Base-by-base conservation (phyloP, 1,284 basidiomycete genomes). In the Microbotryum scabiosae region DNA sequence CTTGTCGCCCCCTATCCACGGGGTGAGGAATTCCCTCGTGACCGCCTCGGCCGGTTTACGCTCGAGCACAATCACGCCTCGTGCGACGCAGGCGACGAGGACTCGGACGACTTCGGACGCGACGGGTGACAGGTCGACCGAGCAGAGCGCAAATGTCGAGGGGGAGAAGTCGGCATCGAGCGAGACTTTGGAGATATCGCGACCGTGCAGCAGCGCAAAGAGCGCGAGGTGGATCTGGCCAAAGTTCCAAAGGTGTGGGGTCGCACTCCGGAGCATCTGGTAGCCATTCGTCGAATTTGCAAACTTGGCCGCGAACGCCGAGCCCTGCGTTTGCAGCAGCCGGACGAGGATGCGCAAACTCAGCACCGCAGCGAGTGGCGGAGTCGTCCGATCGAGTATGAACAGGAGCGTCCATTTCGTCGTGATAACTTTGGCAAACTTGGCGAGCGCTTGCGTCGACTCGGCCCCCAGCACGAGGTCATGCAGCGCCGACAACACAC, bases 321-420 rank as follows among this genome's bases (percentile, higher is more conserved):
- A 21, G 2, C 62, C 56, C 20, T 64, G 62, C 5, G 62, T 51
- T 30, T 61, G 62, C 10, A 64, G 52, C 5, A 64, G 52, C 16
- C 62, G 54, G 28, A 61, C 62, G 23, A 64, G 56, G 53, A 64
- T 61, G 6, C 62, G 62, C 1, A 58, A 25, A 41, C 47, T 41
- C 26, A 61, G 52, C 18, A 61, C 62, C 9, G 54, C 56, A 16
- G 62, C 59, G 23, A 58, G 46, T 3, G 62, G 53, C 6, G 60
- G 62, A 4, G 60, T 46, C 8, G n/a, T 12, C 6, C n/a, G 52
- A 36, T 61, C 56, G 25, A 58, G 62, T 20, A 64, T 43, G 28
- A 64, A 55, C 7, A 61, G 52, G 2, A 64, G 59, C 10, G 43
- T 43, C 62, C 62, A 64, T 23, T 64, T 64, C 2, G 59, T 44